Conservation (phyloP, 2,329 filamentous ascomycete species). For the Celoporthe dispersa region DNA sequence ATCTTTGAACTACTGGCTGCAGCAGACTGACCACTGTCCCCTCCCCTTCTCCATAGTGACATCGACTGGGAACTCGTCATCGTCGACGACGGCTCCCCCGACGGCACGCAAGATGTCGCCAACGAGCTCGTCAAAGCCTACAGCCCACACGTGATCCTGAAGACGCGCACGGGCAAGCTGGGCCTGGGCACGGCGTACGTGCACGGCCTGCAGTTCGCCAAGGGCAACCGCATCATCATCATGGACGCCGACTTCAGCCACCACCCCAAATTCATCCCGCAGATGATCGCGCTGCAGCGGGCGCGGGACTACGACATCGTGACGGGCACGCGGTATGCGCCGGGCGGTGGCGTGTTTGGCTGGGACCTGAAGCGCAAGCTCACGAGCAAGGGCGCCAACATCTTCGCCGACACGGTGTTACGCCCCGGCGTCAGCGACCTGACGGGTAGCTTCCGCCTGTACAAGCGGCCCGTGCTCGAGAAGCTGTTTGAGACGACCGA, state of each 20-base stretch:
- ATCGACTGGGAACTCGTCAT: conserved; percentile 98
- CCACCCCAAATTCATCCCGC: conserved; percentile 97
- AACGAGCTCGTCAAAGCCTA: conserved; percentile 89
- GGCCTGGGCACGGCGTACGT: conserved; percentile 97
- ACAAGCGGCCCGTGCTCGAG: conserved; percentile 87
- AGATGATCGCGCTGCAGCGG: conserved; percentile 86
- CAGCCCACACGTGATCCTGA: conserved; percentile 77
- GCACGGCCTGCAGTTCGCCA: conserved; percentile 86
- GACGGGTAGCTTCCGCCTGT: conserved; percentile 92
- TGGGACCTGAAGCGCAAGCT: conserved; percentile 95
- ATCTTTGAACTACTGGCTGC: neutral
- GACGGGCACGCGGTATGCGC: conserved; percentile 92
- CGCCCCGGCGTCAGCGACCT: conserved; percentile 93
- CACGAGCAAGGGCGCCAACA: conserved; percentile 84
- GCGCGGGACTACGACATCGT: conserved; percentile 88
- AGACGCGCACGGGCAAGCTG: conserved; percentile 90
- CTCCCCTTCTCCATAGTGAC: conserved; percentile 58
- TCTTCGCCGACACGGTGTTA: conserved; percentile 94
- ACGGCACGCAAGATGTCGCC: conserved; percentile 90
- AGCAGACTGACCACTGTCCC: conserved; percentile 4
- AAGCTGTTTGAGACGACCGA: conserved; percentile 90
- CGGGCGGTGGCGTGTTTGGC: conserved; percentile 86
- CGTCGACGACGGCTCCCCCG: conserved; percentile 96
- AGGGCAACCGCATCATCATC: conserved; percentile 96
- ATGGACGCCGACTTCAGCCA: conserved; percentile 99